Conservation (phyloP, 78 protist species). For the Dictyostelium citrinum region DNA sequence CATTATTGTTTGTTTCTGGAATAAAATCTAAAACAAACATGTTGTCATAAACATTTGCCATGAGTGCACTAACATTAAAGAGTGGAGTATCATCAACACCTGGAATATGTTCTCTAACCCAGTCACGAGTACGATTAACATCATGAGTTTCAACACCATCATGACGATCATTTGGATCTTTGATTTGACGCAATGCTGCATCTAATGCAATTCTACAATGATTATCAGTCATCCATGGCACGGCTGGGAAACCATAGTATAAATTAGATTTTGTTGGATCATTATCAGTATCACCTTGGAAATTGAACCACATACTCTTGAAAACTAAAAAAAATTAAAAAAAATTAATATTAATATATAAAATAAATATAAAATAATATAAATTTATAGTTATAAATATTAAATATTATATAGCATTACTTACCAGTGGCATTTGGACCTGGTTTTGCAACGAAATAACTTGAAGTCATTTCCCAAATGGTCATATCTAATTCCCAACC, state of each 20-base stretch:
- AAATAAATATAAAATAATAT: neutral
- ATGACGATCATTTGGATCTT: neutral
- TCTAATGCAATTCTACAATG: neutral
- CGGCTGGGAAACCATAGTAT: constrained; percentile 17
- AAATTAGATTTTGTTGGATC: neutral
- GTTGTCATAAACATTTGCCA: constrained; percentile 1
- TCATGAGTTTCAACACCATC: neutral
- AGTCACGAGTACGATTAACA: neutral
- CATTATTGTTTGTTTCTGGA: neutral
- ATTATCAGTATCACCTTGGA: neutral
- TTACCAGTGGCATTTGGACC: constrained; percentile 3
- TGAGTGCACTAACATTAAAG: neutral
- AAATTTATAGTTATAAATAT: too few relatives aligned
- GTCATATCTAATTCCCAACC: constrained; percentile 1
- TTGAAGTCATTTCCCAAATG: constrained; percentile 13
- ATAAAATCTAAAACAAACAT: constrained; percentile 18
- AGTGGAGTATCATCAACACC: neutral
- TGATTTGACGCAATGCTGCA: neutral
- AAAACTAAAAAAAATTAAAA: neutral
- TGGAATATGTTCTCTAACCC: neutral
- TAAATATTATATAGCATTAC: too few relatives aligned
- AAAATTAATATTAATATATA: neutral
- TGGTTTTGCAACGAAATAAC: neutral
- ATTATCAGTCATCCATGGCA: neutral
- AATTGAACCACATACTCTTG: constrained; percentile 10